Evolutionary conservation across 331 rosid genomes (phyloP).

Genomic region (Pyracantha coccinea): DNA sequence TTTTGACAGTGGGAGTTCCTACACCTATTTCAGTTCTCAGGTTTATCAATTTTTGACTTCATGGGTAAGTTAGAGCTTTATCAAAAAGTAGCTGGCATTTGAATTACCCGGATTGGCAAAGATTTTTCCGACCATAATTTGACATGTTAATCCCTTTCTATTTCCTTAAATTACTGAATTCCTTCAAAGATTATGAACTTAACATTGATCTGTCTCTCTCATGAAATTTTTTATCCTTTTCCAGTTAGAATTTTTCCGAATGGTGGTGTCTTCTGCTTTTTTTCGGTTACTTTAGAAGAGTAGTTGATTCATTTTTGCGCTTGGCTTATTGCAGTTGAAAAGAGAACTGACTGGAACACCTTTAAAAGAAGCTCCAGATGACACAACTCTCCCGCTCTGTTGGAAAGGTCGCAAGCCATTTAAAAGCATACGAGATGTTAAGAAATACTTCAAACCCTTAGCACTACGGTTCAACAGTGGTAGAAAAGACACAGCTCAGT

Average conservation of each 20-base stretch:
- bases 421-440: conserved; percentile 56
- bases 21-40: conserved; percentile 64
- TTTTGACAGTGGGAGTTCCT: conserved; percentile 85
- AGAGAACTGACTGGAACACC: conserved; percentile 42
- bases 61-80: conserved; percentile 47
- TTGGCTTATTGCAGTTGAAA: conserved; percentile 37
- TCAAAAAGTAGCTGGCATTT: not conserved
- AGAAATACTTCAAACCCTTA: conserved; percentile 75
- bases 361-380: conserved; percentile 53
- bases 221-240: not conserved
- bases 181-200: not conserved
- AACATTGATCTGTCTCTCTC: too few relatives aligned
- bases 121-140: too few relatives aligned
- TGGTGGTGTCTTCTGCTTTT: not conserved
- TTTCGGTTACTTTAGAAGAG: not conserved
- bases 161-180: not conserved
- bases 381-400: conserved; percentile 54
- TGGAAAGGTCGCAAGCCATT: conserved; percentile 72
- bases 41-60: conserved; percentile 47
- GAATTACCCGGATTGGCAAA: too few relatives aligned
- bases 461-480: conserved; percentile 37
- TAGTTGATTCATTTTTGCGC: not conserved
- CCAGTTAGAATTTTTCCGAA: not conserved
- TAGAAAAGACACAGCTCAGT: conserved; percentile 40
- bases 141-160: not conserved